Percentiles rank a stretch among this genome's conserved stretches.
phyloP scores from a whole-genome alignment of 225 moss, liverwort and hornwort genomes.

The Thuidium tamariscinum region DNA sequence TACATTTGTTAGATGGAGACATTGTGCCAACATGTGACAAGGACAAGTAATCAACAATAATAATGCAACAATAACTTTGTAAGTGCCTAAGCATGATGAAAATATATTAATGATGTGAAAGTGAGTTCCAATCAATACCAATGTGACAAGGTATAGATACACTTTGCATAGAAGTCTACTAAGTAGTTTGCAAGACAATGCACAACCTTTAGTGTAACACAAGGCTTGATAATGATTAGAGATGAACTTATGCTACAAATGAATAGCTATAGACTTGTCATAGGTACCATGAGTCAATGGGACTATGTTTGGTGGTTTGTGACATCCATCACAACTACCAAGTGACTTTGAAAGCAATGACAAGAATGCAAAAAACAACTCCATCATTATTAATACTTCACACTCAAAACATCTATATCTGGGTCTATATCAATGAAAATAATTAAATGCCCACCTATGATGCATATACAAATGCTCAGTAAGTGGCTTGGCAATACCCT shows the following conservation, averaged over 20 bases:
- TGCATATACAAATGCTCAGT: too few relatives aligned
- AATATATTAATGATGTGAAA: not conserved
- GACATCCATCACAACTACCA: not conserved
- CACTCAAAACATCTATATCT: not conserved
- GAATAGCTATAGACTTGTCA: not conserved
- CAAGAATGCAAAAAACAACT: not conserved
- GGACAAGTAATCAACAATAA: too few relatives aligned
- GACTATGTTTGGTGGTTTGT: not conserved
- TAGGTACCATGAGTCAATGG: not conserved
- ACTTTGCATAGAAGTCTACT: not conserved
- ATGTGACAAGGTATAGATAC: too few relatives aligned
- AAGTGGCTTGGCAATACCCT: rapidly evolving
- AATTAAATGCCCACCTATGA: not conserved
- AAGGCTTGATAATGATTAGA: not conserved
- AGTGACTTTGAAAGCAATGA: not conserved
- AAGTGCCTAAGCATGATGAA: not conserved
- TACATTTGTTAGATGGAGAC: too few relatives aligned
- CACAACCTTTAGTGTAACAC: not conserved
- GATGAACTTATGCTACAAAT: not conserved
- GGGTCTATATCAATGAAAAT: not conserved
- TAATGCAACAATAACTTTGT: too few relatives aligned
- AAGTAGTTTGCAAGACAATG: not conserved
- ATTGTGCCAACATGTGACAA: too few relatives aligned
- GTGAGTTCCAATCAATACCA: not conserved
- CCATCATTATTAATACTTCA: not conserved